Evolutionary conservation across 371 early-diverging fungal species (phyloP).

Genomic region (Chytridium lagenaria): DNA sequence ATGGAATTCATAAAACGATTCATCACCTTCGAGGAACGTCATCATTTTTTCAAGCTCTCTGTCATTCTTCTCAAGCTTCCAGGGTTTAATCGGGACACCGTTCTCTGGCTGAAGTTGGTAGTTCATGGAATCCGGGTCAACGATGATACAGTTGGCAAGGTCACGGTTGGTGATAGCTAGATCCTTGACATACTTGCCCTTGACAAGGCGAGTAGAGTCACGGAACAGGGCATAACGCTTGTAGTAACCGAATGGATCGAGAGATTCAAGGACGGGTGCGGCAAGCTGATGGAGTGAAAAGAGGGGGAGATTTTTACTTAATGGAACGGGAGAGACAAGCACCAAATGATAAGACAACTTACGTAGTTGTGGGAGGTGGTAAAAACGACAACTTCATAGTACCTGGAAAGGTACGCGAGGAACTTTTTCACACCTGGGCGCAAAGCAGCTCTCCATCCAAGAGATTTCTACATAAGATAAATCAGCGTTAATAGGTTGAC

Average conservation of each 20-base stretch:
- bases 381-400: slow-evolving; percentile 95
- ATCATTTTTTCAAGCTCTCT: slow-evolving; percentile 80
- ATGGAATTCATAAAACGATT: not conserved
- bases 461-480: slow-evolving; percentile 61
- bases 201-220: slow-evolving; percentile 83
- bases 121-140: slow-evolving; percentile 86
- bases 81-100: slow-evolving; percentile 80
- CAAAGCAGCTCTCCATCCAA: slow-evolving; percentile 94
- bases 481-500: not conserved
- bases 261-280: slow-evolving; percentile 78
- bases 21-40: slow-evolving; percentile 84
- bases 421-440: slow-evolving; percentile 96
- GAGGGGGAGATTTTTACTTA: not conserved
- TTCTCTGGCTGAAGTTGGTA: slow-evolving; percentile 92
- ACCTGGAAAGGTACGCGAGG: slow-evolving; percentile 83
- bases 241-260: slow-evolving; percentile 82
- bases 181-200: slow-evolving; percentile 90
- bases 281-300: slow-evolving; percentile 64
- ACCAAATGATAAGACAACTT: slow-evolving; percentile 18
- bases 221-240: slow-evolving; percentile 87
- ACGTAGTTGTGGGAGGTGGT: slow-evolving; percentile 79
- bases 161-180: slow-evolving; percentile 91
- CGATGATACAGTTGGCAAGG: slow-evolving; percentile 85
- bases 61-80: slow-evolving; percentile 86
- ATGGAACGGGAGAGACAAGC: not conserved